These are phyloP conservation scores for Cystoisospora suis DNA, from an alignment of 169 alveolate genomes.

Conservation along the genomic window DNA sequence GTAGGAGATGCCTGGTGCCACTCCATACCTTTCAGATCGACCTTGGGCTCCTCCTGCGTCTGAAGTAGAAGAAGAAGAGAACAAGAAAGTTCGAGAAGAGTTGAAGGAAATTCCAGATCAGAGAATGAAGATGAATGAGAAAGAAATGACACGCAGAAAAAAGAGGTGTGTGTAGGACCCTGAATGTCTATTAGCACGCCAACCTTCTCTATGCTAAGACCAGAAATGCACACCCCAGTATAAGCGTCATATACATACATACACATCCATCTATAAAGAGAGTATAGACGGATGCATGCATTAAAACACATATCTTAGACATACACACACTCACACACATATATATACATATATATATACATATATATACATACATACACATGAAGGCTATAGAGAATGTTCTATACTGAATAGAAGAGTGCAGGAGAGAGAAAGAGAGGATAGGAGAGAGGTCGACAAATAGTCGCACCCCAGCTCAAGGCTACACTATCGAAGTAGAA, in stretches of 20 bases:
- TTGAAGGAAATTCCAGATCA: background rate
- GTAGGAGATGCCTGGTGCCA: background rate
- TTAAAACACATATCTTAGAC: background rate
- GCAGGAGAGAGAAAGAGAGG: too few species aligned
- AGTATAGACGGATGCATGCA: background rate
- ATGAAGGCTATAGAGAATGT: too few species aligned
- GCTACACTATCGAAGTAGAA: too few species aligned
- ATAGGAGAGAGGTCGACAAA: too few species aligned
- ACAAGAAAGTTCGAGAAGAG: background rate
- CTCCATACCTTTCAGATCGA: background rate
- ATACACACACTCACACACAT: background rate
- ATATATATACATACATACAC: too few species aligned
- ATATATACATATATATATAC: too few species aligned
- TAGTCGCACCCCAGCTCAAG: too few species aligned
- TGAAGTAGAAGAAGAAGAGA: too few species aligned
- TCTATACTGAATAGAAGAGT: too few species aligned
- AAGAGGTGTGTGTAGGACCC: background rate
- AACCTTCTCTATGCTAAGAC: too few species aligned
- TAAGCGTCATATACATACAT: background rate
- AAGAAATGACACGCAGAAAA: background rate
- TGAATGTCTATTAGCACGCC: background rate
- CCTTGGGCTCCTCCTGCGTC: slow-evolving; percentile 14
- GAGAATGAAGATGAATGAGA: background rate
- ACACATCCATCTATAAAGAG: background rate
- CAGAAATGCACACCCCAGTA: background rate